Evolutionary conservation across 2,329 filamentous ascomycete species (phyloP).

Genomic region (Ascosphaera acerosa): DNA sequence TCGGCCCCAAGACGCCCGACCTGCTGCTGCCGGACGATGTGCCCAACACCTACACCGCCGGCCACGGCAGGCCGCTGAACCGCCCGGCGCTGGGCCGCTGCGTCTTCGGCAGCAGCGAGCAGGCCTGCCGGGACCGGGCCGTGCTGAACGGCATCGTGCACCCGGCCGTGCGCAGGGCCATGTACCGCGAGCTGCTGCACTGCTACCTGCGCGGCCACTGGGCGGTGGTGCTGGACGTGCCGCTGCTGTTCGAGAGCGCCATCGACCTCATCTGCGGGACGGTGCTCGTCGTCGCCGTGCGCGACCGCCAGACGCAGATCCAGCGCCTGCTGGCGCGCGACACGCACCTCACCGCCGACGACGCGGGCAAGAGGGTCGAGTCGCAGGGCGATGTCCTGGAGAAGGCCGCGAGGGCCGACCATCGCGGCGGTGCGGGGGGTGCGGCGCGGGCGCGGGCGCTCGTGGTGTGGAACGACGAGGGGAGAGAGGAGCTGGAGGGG

Average conservation of each 20-base stretch:
- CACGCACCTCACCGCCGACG: conserved; percentile 51
- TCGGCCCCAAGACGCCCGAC: conserved; percentile 60
- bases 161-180: conserved; percentile 61
- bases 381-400: conserved; percentile 69
- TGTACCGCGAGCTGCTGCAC: conserved; percentile 47
- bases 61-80: conserved; percentile 40
- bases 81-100: conserved; percentile 58
- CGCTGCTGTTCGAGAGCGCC: conserved; percentile 68
- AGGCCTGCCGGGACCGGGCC: conserved; percentile 42
- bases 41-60: no score
- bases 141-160: conserved; percentile 80
- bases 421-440: no score
- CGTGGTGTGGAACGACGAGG: conserved; percentile 77
- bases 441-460: conserved; percentile 35
- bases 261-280: conserved; percentile 69
- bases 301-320: conserved; percentile 62
- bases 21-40: conserved; percentile 39
- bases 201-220: conserved; percentile 53
- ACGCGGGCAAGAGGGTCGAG: conserved; percentile 62
- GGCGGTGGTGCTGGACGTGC: conserved; percentile 83
- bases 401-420: conserved; percentile 54
- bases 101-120: conserved; percentile 59
- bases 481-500: conserved; percentile 38
- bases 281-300: conserved; percentile 67
- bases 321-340: conserved; percentile 49